Conservation (phyloP, 257 asterid species). For the Gardenia jasminoides region DNA sequence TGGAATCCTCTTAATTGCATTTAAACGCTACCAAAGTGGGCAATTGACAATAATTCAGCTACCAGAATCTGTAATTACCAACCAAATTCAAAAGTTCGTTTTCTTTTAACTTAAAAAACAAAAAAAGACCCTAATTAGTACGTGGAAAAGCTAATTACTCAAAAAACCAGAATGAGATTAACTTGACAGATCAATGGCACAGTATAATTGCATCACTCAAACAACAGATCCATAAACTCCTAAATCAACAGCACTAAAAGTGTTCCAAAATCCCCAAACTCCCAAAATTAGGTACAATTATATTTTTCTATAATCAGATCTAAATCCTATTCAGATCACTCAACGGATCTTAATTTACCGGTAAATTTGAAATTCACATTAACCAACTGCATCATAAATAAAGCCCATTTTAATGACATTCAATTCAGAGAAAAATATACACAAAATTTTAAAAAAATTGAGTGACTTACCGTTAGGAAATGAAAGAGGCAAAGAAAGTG, state of each 20-base stretch:
- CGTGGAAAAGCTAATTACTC: neutral
- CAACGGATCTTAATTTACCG: conserved; percentile 26
- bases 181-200: conserved; percentile 9
- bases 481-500: neutral
- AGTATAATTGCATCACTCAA: conserved; percentile 18
- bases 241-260: conserved; percentile 24
- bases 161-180: neutral
- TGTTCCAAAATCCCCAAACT: conserved; percentile 10
- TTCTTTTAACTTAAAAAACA: too few relatives aligned
- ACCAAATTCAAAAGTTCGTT: too few relatives aligned
- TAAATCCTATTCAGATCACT: conserved; percentile 12
- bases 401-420: neutral
- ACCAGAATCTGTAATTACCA: neutral
- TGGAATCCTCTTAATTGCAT: neutral
- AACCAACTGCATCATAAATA: neutral
- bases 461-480: conserved; percentile 1
- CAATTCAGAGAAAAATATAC: neutral
- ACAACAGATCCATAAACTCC: conserved; percentile 15
- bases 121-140: neutral
- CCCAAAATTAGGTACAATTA: conserved; percentile 4
- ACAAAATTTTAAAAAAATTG: neutral
- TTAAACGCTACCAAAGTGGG: too few relatives aligned
- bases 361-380: neutral
- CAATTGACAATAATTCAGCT: neutral
- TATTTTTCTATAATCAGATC: neutral